Evolutionary conservation across 495 filamentous ascomycete species (phyloP).

Genomic region (Penicillium daleae): DNA sequence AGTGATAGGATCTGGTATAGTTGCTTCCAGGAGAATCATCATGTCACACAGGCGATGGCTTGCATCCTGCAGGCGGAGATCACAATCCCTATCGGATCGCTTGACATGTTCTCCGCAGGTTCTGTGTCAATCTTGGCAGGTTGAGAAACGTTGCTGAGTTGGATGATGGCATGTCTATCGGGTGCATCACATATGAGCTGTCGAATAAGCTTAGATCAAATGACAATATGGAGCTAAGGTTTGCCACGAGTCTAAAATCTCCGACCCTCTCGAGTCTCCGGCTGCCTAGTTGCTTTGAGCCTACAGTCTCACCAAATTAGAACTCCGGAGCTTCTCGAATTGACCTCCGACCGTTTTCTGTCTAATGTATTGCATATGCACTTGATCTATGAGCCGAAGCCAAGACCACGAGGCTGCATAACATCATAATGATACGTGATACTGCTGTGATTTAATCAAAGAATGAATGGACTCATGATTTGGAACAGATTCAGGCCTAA

Average conservation of each 20-base stretch:
- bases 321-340: background rate
- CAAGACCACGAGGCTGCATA: too few relatives aligned
- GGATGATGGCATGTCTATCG: background rate
- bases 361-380: background rate
- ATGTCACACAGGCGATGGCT: constrained; percentile 1
- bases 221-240: background rate
- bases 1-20: background rate
- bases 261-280: background rate
- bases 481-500: too few relatives aligned
- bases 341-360: background rate
- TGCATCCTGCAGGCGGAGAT: constrained; percentile 18
- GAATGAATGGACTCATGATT: too few relatives aligned
- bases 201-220: background rate
- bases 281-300: background rate
- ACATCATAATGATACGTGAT: too few relatives aligned
- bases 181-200: background rate
- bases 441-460: too few relatives aligned
- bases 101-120: background rate
- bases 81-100: background rate
- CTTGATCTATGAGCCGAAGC: background rate
- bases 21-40: background rate
- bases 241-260: constrained; percentile 1
- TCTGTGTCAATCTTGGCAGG: background rate
- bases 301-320: background rate
- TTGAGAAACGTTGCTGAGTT: background rate